Evolutionary conservation across 495 filamentous ascomycete genomes (phyloP).

Genomic region (Xylaria scruposa): DNA sequence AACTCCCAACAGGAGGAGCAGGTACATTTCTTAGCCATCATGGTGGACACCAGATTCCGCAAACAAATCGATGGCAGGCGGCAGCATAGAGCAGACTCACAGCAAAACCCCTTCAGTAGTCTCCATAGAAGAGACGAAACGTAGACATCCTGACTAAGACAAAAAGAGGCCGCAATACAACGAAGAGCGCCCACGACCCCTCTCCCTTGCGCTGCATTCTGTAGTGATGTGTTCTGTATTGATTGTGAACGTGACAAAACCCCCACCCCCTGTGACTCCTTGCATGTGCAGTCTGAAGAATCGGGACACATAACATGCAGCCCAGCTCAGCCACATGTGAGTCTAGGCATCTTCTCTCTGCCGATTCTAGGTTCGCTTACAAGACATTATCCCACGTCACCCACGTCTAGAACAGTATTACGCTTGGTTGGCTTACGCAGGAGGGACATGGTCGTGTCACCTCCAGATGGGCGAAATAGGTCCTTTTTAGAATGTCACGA

Average conservation of each 20-base stretch:
- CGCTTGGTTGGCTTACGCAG: neutral
- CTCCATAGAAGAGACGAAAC: constrained; percentile 15
- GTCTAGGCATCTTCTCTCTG: neutral
- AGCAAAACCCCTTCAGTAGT: constrained; percentile 8
- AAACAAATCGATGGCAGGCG: constrained; percentile 11
- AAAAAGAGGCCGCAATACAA: constrained; percentile 18
- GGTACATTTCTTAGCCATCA: constrained; percentile 12
- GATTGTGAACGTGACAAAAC: constrained; percentile 8
- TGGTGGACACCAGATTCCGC: neutral
- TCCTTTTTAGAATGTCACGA: constrained; percentile 3
- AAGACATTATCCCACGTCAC: neutral
- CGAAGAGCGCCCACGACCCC: constrained; percentile 3
- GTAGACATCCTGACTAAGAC: constrained; percentile 18
- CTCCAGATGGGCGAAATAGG: neutral
- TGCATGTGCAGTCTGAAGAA: neutral
- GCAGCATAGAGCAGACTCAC: constrained; percentile 20
- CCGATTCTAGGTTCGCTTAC: neutral
- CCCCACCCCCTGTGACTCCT: constrained; percentile 2
- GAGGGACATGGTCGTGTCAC: neutral
- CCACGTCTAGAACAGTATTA: neutral
- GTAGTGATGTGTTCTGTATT: neutral
- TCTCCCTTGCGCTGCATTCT: constrained; percentile 14
- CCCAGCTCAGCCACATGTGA: constrained; percentile 5
- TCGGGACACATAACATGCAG: constrained; percentile 10
- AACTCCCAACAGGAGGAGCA: neutral